Evolutionary conservation across 805 yeast species (phyloP).

Genomic region (Suhomyces faveliae): DNA sequence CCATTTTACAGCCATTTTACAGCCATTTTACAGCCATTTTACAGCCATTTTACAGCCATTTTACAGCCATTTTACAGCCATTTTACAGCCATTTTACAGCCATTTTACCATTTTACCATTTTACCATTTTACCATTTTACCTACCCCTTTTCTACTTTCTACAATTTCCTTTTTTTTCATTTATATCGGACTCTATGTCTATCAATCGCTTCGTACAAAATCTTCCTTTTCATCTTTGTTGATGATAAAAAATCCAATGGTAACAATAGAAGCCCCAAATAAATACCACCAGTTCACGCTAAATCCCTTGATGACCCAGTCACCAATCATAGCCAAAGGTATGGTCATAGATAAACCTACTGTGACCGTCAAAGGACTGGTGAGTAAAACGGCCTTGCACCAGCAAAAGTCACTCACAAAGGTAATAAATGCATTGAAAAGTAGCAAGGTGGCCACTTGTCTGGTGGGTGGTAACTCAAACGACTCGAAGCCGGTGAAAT

Average conservation of each 20-base stretch:
- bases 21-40: too few species aligned
- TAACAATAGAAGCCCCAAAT: conserved; percentile 77
- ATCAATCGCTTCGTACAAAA: conserved; percentile 18
- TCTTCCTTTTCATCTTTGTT: conserved; percentile 77
- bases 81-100: too few species aligned
- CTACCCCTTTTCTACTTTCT: too few species aligned
- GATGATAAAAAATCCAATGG: conserved; percentile 78
- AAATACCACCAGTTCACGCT: conserved; percentile 61
- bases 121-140: too few species aligned
- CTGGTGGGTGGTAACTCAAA: conserved; percentile 66
- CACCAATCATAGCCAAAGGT: conserved; percentile 93
- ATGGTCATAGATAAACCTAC: conserved; percentile 92
- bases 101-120: too few species aligned
- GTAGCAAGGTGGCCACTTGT: conserved; percentile 52
- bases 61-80: too few species aligned
- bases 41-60: too few species aligned
- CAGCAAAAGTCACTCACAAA: conserved; percentile 89
- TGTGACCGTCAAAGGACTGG: conserved; percentile 93
- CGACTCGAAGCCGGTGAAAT: conserved; percentile 61
- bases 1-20: too few species aligned
- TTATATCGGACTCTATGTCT: too few species aligned
- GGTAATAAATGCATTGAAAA: conserved; percentile 71
- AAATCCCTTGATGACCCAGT: conserved; percentile 68
- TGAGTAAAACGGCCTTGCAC: conserved; percentile 92
- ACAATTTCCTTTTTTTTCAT: conserved; percentile 3